These are phyloP conservation scores for Bolboschoenus planiculmis DNA, from an alignment of 176 grass and related monocot genomes.

Conservation along the genomic window DNA sequence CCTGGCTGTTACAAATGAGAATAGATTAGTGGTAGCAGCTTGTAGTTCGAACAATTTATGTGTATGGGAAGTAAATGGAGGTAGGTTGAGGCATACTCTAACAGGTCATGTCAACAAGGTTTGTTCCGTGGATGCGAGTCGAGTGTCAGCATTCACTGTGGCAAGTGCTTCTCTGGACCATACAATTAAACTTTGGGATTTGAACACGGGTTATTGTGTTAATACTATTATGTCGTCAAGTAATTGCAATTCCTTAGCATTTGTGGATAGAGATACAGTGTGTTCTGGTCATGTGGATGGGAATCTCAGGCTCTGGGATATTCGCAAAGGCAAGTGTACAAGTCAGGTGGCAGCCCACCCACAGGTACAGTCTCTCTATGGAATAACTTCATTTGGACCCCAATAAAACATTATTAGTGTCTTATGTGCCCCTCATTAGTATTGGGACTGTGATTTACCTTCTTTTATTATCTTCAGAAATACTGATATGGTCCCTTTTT, in stretches of 20 bases:
- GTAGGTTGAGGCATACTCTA: slow-evolving; percentile 67
- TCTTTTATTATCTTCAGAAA: background rate
- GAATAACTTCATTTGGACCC: background rate
- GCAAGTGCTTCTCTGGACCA: slow-evolving; percentile 74
- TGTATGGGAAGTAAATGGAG: slow-evolving; percentile 77
- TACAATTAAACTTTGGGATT: slow-evolving; percentile 98
- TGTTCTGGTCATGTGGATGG: slow-evolving; percentile 98
- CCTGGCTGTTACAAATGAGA: slow-evolving; percentile 88
- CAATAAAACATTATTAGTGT: background rate
- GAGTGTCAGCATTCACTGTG: slow-evolving; percentile 47
- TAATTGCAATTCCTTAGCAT: slow-evolving; percentile 80
- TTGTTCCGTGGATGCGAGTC: slow-evolving; percentile 73
- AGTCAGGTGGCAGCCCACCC: slow-evolving; percentile 64
- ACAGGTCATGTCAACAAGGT: slow-evolving; percentile 88
- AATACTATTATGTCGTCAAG: slow-evolving; percentile 86
- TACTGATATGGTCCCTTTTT: background rate
- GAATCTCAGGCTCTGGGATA: slow-evolving; percentile 70
- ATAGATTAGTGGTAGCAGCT: slow-evolving; percentile 77
- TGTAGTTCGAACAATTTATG: slow-evolving; percentile 97
- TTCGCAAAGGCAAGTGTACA: slow-evolving; percentile 52
- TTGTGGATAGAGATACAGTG: slow-evolving; percentile 65
- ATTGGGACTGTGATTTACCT: background rate
- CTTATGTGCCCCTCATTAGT: background rate
- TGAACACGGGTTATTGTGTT: slow-evolving; percentile 76
- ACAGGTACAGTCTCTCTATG: slow-evolving; percentile 15